Conservation (phyloP, 2,329 filamentous ascomycete genomes). For the Juglanconis sp. region DNA sequence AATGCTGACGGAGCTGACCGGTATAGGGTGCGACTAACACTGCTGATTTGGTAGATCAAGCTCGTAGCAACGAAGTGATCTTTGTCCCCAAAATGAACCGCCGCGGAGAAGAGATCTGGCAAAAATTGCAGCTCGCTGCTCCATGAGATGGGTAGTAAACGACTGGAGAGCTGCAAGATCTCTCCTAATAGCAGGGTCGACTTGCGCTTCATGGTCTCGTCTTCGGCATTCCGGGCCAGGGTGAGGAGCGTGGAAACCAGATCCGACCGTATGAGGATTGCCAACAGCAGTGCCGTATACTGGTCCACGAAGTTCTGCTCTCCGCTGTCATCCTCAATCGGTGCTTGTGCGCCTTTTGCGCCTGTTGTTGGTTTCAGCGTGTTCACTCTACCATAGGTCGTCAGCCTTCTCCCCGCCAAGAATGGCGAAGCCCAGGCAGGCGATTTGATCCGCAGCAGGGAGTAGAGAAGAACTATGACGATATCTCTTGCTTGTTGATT, state of each 20-base stretch:
- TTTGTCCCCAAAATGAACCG: conserved; percentile 68
- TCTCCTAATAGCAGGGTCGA: conserved; percentile 88
- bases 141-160: conserved; percentile 76
- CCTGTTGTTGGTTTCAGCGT: conserved; percentile 65
- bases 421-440: conserved; percentile 95
- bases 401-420: conserved; percentile 84
- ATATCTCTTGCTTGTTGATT: conserved; percentile 63
- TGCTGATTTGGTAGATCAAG: conserved; percentile 97
- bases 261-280: conserved; percentile 79
- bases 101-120: conserved; percentile 77
- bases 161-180: conserved; percentile 83
- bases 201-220: conserved; percentile 74
- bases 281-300: conserved; percentile 84
- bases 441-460: conserved; percentile 80
- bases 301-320: conserved; percentile 89
- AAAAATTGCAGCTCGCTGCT: conserved; percentile 83
- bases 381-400: conserved; percentile 92
- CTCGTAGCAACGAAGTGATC: conserved; percentile 78
- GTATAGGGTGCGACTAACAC: conserved; percentile 89
- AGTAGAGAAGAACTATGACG: conserved; percentile 82
- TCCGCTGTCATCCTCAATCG: conserved; percentile 63
- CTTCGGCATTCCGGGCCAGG: conserved; percentile 66
- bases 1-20: conserved; percentile 60
- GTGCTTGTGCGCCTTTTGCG: conserved; percentile 45
- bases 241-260: conserved; percentile 61